Conservation (phyloP, 2,329 filamentous ascomycete genomes). For the Cyanodermella asteris region DNA sequence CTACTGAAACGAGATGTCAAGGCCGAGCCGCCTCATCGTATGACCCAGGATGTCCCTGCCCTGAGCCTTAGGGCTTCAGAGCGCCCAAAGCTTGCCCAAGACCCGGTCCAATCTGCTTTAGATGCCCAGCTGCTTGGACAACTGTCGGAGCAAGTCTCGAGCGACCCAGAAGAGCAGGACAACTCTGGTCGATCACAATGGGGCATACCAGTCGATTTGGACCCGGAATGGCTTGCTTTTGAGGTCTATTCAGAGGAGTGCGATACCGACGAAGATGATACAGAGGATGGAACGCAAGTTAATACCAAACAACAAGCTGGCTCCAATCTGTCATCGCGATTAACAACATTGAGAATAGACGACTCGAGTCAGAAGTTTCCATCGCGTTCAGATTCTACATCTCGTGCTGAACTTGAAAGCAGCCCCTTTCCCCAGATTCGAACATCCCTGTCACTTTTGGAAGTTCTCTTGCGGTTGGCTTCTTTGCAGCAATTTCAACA, state of each 20-base stretch:
- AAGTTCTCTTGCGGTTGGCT: constrained; percentile 68
- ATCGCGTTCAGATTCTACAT: constrained; percentile 11
- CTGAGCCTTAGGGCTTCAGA: too few species aligned
- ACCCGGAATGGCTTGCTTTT: constrained; percentile 78
- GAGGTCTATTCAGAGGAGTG: constrained; percentile 55
- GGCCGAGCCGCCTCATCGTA: constrained; percentile 37
- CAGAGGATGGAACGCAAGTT: constrained; percentile 9
- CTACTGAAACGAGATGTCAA: constrained; percentile 50
- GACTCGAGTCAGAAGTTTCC: constrained; percentile 10
- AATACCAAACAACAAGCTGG: constrained; percentile 8
- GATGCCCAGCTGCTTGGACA: constrained; percentile 15
- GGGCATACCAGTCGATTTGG: constrained; percentile 50
- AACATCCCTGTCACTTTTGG: constrained; percentile 57
- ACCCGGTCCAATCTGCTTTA: constrained; percentile 10
- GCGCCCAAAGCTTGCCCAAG: too few species aligned
- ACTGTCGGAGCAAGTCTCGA: constrained; percentile 12
- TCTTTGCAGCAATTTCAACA: constrained; percentile 86
- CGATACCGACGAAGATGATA: constrained; percentile 30
- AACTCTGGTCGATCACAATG: constrained; percentile 16
- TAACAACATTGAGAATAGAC: constrained; percentile 26
- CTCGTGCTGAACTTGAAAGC: constrained; percentile 27
- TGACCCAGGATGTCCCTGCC: constrained; percentile 23
- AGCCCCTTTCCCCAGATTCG: constrained; percentile 23
- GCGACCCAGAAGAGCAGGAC: constrained; percentile 20
- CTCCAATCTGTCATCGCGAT: constrained; percentile 14